Percentiles rank a stretch among this genome's conserved stretches.
Conservation (phyloP, 2,329 filamentous ascomycete genomes). For the Akanthomyces muscarius region DNA sequence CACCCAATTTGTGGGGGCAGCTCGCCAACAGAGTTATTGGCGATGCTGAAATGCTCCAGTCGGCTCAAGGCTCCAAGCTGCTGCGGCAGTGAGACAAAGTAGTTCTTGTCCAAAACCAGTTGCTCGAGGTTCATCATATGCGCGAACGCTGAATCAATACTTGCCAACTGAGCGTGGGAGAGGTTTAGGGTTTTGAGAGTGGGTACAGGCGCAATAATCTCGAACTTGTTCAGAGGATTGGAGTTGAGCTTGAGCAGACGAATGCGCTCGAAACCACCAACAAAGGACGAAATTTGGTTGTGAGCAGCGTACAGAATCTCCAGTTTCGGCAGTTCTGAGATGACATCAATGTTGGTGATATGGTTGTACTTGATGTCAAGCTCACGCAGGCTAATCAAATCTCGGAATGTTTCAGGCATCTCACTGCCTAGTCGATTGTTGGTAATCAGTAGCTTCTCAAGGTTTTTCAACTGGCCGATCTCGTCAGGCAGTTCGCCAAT, state of each 20-base stretch:
- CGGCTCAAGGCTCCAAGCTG: constrained; percentile 80
- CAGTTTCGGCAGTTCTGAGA: constrained; percentile 77
- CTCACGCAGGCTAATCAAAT: constrained; percentile 77
- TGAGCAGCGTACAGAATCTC: constrained; percentile 89
- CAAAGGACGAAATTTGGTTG: constrained; percentile 86
- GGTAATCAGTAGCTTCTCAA: constrained; percentile 90
- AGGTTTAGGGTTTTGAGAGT: constrained; percentile 84
- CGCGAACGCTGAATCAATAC: constrained; percentile 83
- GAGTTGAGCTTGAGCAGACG: constrained; percentile 86
- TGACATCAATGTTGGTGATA: constrained; percentile 81
- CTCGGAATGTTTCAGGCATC: constrained; percentile 67
- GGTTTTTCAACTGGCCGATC: constrained; percentile 71
- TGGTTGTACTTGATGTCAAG: constrained; percentile 93
- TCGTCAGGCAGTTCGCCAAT: constrained; percentile 73
- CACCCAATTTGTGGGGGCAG: constrained; percentile 86
- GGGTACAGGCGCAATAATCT: constrained; percentile 70
- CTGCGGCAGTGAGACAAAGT: constrained; percentile 83
- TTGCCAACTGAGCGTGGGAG: constrained; percentile 84
- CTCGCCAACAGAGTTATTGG: constrained; percentile 81
- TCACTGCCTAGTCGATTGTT: constrained; percentile 83
- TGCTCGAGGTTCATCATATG: constrained; percentile 85
- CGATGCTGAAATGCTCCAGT: constrained; percentile 89
- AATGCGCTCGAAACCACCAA: constrained; percentile 80
- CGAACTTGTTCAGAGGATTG: constrained; percentile 92
- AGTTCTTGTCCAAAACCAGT: constrained; percentile 88